Evolutionary conservation across 2,329 filamentous ascomycete species (phyloP).

Genomic region (Coniochaeta hoffmannii): DNA sequence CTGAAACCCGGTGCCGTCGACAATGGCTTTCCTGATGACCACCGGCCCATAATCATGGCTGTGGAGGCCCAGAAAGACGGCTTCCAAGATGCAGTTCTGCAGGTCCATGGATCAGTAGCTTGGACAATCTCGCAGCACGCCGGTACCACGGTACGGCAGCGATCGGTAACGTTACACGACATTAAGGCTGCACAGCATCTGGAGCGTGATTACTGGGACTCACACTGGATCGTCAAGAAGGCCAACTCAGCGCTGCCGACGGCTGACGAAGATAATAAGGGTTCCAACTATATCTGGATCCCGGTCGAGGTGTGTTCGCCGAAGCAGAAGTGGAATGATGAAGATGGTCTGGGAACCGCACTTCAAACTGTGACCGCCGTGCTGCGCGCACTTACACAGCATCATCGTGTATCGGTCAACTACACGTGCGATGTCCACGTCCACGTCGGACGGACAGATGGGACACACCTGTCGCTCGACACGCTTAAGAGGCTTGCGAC

Average conservation of each 20-base stretch:
- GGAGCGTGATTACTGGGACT: conserved; percentile 26
- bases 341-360: conserved; percentile 11
- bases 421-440: conserved; percentile 31
- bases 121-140: neutral
- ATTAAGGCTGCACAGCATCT: conserved; percentile 13
- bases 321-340: conserved; percentile 14
- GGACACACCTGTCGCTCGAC: conserved; percentile 19
- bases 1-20: neutral
- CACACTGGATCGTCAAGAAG: conserved; percentile 31
- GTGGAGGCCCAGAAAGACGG: neutral
- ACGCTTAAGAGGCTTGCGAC: conserved; percentile 27
- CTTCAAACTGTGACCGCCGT: conserved; percentile 14
- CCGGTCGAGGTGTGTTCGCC: conserved; percentile 30
- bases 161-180: conserved; percentile 16
- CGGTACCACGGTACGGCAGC: neutral
- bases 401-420: conserved; percentile 23
- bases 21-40: neutral
- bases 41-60: neutral
- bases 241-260: conserved; percentile 28
- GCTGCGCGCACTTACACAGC: conserved; percentile 14
- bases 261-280: conserved; percentile 14
- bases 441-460: conserved; percentile 28
- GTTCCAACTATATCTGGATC: conserved; percentile 21
- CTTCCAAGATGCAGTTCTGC: neutral
- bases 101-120: neutral